Conservation (phyloP, 495 filamentous ascomycete species). For the Neurospora sp. region DNA sequence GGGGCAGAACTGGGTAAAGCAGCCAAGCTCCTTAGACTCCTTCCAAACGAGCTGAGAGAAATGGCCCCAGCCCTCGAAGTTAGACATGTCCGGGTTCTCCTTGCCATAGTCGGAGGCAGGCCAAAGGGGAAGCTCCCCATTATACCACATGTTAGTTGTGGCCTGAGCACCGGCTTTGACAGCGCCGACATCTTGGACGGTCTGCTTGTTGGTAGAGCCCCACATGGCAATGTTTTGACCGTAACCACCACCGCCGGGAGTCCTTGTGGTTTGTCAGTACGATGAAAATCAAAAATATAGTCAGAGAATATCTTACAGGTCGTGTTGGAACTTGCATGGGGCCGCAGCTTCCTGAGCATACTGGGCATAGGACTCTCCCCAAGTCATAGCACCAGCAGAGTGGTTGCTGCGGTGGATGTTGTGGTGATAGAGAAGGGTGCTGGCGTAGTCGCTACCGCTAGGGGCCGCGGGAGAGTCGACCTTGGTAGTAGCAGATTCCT, state of each 20-base stretch:
- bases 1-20: conserved; percentile 48
- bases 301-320: conserved; percentile 51
- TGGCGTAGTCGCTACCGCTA: conserved; percentile 18
- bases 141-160: conserved; percentile 76
- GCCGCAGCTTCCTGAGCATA: conserved; percentile 42
- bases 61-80: conserved; percentile 71
- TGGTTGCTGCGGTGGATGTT: conserved; percentile 83
- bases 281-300: not conserved
- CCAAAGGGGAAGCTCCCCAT: conserved; percentile 52
- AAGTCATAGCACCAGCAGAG: conserved; percentile 53
- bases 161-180: conserved; percentile 46
- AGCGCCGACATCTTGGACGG: conserved; percentile 17
- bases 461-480: conserved; percentile 8
- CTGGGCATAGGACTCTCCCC: conserved; percentile 50
- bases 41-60: conserved; percentile 90
- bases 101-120: conserved; percentile 28
- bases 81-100: conserved; percentile 40
- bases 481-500: conserved; percentile 4
- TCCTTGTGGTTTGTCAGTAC: conserved; percentile 17
- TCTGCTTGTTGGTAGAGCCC: conserved; percentile 17
- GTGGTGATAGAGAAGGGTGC: conserved; percentile 55
- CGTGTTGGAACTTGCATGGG: conserved; percentile 63
- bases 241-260: conserved; percentile 52
- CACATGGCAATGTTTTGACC: conserved; percentile 74
- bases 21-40: conserved; percentile 59